Percentiles rank a stretch among this genome's conserved stretches.
Evolutionary conservation across 768 basidiomycete genomes (phyloP).

Genomic region (Lactarius tabidus): DNA sequence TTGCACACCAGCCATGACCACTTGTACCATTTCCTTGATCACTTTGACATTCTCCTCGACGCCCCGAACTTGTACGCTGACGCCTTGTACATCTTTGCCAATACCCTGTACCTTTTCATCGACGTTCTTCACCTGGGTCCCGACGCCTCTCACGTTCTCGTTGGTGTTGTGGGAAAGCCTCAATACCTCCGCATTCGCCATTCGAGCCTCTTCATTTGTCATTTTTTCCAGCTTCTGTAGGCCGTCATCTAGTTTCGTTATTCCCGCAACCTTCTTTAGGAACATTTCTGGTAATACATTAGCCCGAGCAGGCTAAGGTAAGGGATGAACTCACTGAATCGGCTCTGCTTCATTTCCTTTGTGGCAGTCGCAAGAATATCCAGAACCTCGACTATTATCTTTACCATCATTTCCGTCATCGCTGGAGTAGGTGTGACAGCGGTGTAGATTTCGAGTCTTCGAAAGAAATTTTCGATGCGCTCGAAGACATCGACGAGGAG

Average conservation of each 20-base stretch:
- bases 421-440: background rate
- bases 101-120: background rate
- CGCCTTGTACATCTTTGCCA: background rate
- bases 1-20: background rate
- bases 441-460: background rate
- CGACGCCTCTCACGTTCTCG: background rate
- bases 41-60: background rate
- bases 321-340: background rate
- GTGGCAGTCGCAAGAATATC: background rate
- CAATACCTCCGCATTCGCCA: background rate
- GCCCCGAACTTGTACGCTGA: too few species aligned
- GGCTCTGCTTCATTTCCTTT: background rate
- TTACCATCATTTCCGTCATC: background rate
- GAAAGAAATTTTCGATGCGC: background rate
- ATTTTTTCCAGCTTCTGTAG: background rate
- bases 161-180: background rate
- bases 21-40: background rate
- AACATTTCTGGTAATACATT: background rate
- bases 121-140: background rate
- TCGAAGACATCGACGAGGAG: background rate
- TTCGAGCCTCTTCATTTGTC: background rate
- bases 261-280: background rate
- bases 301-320: background rate
- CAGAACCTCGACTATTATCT: background rate
- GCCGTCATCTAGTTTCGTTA: background rate